Evolutionary conservation across 1,284 basidiomycete genomes (phyloP), one percentile per base, ranked within the genome.

Genomic region (Ustilago crameri): DNA sequence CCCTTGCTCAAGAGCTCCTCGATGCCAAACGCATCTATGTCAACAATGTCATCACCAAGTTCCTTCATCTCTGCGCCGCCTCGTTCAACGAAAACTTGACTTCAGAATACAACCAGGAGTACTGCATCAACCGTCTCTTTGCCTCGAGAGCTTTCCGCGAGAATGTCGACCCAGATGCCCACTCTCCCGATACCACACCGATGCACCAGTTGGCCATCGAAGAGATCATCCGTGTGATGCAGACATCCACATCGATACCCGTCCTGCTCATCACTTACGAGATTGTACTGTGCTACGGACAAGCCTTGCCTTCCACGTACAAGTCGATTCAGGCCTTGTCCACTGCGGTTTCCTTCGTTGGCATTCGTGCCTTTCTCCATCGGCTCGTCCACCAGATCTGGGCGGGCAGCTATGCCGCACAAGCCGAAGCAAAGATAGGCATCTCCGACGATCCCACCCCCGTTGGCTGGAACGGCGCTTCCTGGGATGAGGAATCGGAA

Each of bases 201-300:
- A 68, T 67, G 70, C 62, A 64, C 17, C 73, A 69, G 42, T 22
- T 70, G 20, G 64, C 72, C 0, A 65, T 63, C 0, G 74, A 74
- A 42, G 60, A 68, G 32, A 68, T 52, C n/a, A 62, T 71, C 26
- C 58, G 58, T 15, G 58, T 76, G 46, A 64, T 75, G 57, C 63
- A 75, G 46, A 65, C 67, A 1, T 67, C 62, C 17, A 94, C 93
- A n/a, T 89, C 95, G 78, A 93, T 93, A 1, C 93, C 95, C 77
- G 86, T 87, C 15, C 89, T 93, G 65, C 89, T 93, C 76, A 90
- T 96, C 54, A 86, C 90, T 30, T 93, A 93, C 84, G 88, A 89
- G 69, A 85, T 93, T 49, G 87, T 95, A 22, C 87, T 93, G 22
- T 87, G 86, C 72, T 90, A 91, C 79, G 94, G 93, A 23, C 49